Evolutionary conservation across 2,329 filamentous ascomycete species (phyloP).

Genomic region (Diaporthe longicolla): DNA sequence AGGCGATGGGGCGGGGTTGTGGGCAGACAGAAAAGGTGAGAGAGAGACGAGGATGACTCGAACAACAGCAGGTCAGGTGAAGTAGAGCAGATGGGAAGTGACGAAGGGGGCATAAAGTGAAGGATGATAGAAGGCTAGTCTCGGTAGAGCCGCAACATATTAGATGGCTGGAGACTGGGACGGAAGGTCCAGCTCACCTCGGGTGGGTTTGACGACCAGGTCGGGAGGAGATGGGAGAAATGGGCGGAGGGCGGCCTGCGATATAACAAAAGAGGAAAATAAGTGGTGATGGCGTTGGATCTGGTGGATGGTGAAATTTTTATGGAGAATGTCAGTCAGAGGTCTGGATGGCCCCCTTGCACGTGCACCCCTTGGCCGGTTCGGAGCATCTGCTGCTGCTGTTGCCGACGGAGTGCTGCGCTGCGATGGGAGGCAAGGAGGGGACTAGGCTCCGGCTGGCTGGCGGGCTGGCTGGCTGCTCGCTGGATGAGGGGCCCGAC

Average conservation of each 20-base stretch:
- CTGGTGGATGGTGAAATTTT: conserved; percentile 40
- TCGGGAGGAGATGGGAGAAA: conserved; percentile 24
- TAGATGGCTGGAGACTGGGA: conserved; percentile 42
- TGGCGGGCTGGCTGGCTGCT: conserved; percentile 13
- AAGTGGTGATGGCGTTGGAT: conserved; percentile 27
- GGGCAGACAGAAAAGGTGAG: conserved; percentile 29
- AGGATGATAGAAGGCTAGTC: conserved; percentile 35
- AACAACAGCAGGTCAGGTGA: conserved; percentile 30
- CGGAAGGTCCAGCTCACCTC: conserved; percentile 42
- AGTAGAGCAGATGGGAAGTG: conserved; percentile 22
- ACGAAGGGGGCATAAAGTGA: conserved; percentile 35
- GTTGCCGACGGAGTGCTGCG: neutral
- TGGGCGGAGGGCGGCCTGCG: conserved; percentile 35
- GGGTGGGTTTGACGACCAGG: conserved; percentile 38
- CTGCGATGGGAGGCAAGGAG: conserved; percentile 1
- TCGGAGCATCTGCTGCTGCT: conserved; percentile 22
- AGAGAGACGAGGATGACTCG: conserved; percentile 22
- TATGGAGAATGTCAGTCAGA: conserved; percentile 39
- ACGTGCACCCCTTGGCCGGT: conserved; percentile 31
- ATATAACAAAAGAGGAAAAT: conserved; percentile 23
- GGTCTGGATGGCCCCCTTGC: conserved; percentile 24
- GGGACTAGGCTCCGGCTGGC: neutral
- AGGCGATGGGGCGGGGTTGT: conserved; percentile 24
- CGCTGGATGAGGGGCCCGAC: neutral
- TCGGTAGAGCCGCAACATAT: conserved; percentile 36